Evolutionary conservation across 495 filamentous ascomycete species (phyloP), one percentile per base, ranked within the genome.

Genomic region (Cenococcum geophilum): DNA sequence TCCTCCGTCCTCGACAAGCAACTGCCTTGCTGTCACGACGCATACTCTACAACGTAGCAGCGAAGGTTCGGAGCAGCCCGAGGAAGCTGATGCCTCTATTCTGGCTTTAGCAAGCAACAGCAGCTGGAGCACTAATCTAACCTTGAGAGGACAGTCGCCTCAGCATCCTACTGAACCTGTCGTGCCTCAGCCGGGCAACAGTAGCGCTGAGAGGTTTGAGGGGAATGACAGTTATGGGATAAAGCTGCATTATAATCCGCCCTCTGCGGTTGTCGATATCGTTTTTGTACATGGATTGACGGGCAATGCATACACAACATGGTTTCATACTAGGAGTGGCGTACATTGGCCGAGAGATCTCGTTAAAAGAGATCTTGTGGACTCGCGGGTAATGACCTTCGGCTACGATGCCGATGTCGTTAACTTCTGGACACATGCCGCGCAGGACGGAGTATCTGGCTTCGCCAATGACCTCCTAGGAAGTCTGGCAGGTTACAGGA

Each of bases 201-300:
- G 82, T 82, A 53, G 12, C 21, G n/a, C 21, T 12, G 50, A 53
- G 20, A 25, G 22, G 14, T 20, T 53, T 25, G 14, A 20, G 22
- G 18, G 27, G 22, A 53, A 14, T 45, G 55, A 58, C 14, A 43
- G 55, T 23, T 40, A 58, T 35, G 57, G 57, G 10, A 18, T 60
- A n/a, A 52, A 52, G 21, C n/a, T 60, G 4, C 45, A 53, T 32
- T 35, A 60, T 32, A 21, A 53, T 27, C 57, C 57, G 20, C n/a
- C 45, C 11, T 51, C 27, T 4, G 52, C 59, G n/a, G 3, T 40
- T 36, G 16, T 45, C 16, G 59, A 61, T 43, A 57, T 61, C 20
- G 50, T 61, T 27, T 61, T 61, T 32, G 51, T 61, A n/a, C 59
- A 61, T 47, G 59, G 59, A 18, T 32, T 61, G 22, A 61, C 59